A percentile compares a stretch with the other conserved stretches of the same genome.
Conservation (phyloP, 2,329 filamentous ascomycete genomes). For the Boeremia exigua region DNA sequence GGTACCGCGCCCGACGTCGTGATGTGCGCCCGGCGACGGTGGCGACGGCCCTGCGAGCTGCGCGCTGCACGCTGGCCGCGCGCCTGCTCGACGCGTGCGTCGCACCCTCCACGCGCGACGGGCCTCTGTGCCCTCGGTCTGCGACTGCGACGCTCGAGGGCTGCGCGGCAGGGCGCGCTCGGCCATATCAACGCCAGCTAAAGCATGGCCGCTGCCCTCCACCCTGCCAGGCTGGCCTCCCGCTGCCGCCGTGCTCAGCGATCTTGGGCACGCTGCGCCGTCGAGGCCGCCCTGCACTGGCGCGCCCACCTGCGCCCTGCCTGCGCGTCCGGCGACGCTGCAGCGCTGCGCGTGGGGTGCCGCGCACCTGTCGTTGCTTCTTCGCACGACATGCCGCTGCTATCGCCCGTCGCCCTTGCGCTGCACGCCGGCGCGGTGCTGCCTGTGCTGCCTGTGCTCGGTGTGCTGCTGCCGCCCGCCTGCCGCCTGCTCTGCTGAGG, state of each 20-base stretch:
- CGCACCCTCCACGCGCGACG: conserved; percentile 7
- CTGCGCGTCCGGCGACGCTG: conserved; percentile 20
- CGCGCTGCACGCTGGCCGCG: no score
- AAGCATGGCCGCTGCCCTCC: conserved; percentile 13
- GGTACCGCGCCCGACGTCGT: conserved; percentile 20
- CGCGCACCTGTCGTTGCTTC: conserved; percentile 16
- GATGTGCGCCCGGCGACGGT: background rate
- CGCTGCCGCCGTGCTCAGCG: conserved; percentile 28
- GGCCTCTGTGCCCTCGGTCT: conserved; percentile 10
- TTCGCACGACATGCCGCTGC: conserved; percentile 6
- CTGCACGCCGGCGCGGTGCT: background rate
- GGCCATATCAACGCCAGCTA: conserved; percentile 23
- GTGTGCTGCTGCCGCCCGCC: background rate
- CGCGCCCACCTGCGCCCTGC: conserved; percentile 21
- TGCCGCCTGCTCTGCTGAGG: no score
- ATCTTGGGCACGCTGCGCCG: conserved; percentile 22
- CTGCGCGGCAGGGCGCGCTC: conserved; percentile 12
- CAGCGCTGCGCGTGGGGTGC: conserved; percentile 20
- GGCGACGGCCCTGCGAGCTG: background rate
- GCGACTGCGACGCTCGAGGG: background rate
- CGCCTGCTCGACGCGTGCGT: conserved; percentile 8
- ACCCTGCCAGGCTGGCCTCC: conserved; percentile 22
- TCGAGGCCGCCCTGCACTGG: conserved; percentile 22
- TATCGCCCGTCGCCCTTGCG: background rate
- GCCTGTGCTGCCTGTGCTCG: no score